Base-by-base conservation (phyloP, 2,329 filamentous ascomycete genomes). In the Pestalotiopsis sp. region DNA sequence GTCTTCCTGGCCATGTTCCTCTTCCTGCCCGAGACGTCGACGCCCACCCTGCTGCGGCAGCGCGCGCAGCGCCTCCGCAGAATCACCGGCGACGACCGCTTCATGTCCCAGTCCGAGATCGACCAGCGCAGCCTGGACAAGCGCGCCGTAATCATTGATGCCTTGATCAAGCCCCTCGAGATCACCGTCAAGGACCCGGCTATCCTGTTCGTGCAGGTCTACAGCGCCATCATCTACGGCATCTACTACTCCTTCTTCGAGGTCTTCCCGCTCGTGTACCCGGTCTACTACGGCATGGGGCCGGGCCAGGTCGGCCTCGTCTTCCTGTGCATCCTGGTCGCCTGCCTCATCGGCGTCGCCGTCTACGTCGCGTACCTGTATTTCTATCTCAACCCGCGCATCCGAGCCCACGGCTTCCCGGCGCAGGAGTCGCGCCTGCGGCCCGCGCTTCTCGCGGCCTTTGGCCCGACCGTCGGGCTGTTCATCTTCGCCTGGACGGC, bases 221-320 rank as follows among this genome's bases (percentile, higher is more conserved):
- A 91, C 78, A 88, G 86, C 3, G 85, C 85, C 66, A 84, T 91
- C 72, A 85, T 88, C 72, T 92, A 90, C 77, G 87, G 83, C 66
- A 89, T 88, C 75, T 89, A 89, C 80, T 89, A 89, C 74, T 85
- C 82, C 57, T 91, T 86, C 79, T 92, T 92, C 75, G 89, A 91
- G 73, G 86, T 86, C n/a, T 91, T 92, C 77, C 89, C 89, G 4
- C 80, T 90, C 14, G 88, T 91, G 67, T 92, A 90, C 76, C 83
- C 84, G 2, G 83, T 83, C 52, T 80, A 85, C 73, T 92, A 92
- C 78, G 77, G 80, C 75, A 90, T 92, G 84, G 85, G 83, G 69
- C 78, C 87, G 2, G 88, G 89, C 40, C 76, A 89, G 71, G 79
- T 87, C 70, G 88, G 89, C 38, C 83, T 91, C 11, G 84, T 89